These are phyloP conservation scores for Gossypium lobatum DNA, from an alignment of 441 rosid species.

Conservation along the genomic window DNA sequence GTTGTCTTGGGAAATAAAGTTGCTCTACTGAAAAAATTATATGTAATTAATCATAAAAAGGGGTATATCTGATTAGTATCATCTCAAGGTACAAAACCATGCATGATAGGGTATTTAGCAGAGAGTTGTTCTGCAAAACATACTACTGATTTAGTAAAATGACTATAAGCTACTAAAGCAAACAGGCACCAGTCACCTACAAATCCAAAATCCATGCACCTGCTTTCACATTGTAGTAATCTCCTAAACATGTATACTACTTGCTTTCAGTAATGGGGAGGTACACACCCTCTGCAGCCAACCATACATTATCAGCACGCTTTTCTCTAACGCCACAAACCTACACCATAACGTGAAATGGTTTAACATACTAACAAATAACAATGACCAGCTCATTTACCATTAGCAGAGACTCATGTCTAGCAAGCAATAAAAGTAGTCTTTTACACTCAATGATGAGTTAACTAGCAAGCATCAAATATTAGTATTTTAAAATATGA, in stretches of 20 bases:
- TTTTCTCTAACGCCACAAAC: slow-evolving; percentile 87
- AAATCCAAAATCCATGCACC: slow-evolving; percentile 36
- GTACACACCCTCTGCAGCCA: slow-evolving; percentile 94
- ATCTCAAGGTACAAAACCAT: background rate
- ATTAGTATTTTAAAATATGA: background rate
- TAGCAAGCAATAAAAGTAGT: background rate
- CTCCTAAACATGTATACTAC: slow-evolving; percentile 20
- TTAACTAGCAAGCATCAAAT: background rate
- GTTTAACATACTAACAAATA: background rate
- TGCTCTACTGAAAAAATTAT: background rate
- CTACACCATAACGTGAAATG: slow-evolving; percentile 30
- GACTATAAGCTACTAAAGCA: slow-evolving; percentile 16
- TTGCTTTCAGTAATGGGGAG: slow-evolving; percentile 66
- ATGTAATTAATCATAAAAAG: background rate
- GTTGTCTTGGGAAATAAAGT: background rate
- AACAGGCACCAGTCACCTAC: slow-evolving; percentile 24
- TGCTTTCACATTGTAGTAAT: slow-evolving; percentile 19
- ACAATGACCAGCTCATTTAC: background rate
- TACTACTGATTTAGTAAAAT: slow-evolving; percentile 7
- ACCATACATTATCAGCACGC: slow-evolving; percentile 82
- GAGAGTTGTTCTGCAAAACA: slow-evolving; percentile 5
- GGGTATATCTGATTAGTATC: background rate
- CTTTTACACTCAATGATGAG: background rate
- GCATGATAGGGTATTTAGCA: background rate
- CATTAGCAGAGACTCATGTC: background rate